Conservation (phyloP, 2,329 filamentous ascomycete species). For the Alternaria gansuensis region DNA sequence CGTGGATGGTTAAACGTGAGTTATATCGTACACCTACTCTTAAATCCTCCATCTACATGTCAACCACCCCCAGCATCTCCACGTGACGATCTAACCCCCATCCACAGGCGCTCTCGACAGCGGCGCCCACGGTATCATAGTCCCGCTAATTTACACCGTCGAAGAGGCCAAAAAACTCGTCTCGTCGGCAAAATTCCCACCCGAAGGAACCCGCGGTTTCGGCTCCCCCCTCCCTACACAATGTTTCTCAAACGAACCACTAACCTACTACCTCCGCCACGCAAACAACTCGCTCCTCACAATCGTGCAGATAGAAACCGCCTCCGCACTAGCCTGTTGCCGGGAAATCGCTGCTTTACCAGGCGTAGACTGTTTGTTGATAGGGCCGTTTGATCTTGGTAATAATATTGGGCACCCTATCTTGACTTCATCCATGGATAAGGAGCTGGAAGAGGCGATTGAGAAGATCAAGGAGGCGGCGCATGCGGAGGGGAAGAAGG, state of each 20-base stretch:
- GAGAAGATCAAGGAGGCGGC: constrained; percentile 62
- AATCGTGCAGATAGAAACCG: constrained; percentile 60
- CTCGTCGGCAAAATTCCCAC: constrained; percentile 65
- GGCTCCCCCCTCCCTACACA: constrained; percentile 64
- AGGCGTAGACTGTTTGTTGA: constrained; percentile 63
- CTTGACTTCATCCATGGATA: constrained; percentile 56
- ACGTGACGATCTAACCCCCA: neutral
- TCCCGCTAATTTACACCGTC: constrained; percentile 62
- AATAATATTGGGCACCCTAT: constrained; percentile 67
- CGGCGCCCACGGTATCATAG: constrained; percentile 67
- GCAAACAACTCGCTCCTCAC: constrained; percentile 64
- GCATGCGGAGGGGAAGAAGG: constrained; percentile 62
- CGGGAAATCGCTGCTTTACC: constrained; percentile 62
- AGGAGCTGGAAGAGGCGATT: constrained; percentile 62
- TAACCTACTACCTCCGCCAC: constrained; percentile 62
- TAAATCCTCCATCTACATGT: neutral
- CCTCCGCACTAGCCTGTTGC: constrained; percentile 51
- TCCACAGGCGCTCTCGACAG: constrained; percentile 63
- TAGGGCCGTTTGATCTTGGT: constrained; percentile 66
- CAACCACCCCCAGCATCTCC: neutral
- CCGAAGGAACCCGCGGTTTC: constrained; percentile 63
- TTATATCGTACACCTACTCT: neutral
- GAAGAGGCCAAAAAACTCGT: constrained; percentile 64
- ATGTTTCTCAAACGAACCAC: constrained; percentile 54
- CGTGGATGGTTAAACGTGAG: constrained; percentile 69